These are phyloP conservation scores for Trypanosoma theileri DNA, from an alignment of 208 protist genomes.

Conservation along the genomic window DNA sequence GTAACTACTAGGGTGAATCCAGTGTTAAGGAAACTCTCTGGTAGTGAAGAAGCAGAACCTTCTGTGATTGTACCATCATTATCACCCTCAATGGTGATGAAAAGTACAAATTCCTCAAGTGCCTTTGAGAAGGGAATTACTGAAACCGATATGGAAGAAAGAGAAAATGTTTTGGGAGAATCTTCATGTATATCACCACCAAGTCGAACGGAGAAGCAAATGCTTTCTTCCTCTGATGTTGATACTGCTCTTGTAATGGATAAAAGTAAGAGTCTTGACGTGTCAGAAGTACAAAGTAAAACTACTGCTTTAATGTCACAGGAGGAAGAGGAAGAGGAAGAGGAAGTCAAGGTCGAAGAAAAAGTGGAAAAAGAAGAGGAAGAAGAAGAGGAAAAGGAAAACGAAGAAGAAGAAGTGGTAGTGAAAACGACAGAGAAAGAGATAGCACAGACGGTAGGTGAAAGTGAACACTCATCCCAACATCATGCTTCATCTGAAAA, in stretches of 20 bases:
- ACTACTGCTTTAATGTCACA: not conserved
- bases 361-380: not conserved
- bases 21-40: no score
- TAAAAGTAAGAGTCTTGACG: not conserved
- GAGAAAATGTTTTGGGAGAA: not conserved
- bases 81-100: not conserved
- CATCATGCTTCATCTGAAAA: not conserved
- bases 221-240: not conserved
- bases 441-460: no score
- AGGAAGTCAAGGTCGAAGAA: not conserved
- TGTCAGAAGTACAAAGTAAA: no score
- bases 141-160: not conserved
- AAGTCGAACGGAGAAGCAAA: not conserved
- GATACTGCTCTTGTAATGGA: not conserved
- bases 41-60: not conserved
- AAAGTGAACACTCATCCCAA: not conserved
- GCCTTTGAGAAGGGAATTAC: not conserved
- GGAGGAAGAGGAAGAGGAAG: not conserved
- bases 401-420: slow-evolving; percentile 1
- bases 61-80: not conserved
- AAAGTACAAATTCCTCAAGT: not conserved
- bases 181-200: not conserved
- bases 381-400: not conserved
- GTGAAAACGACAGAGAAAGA: not conserved
- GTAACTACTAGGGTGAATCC: not conserved